Conservation (phyloP, 768 basidiomycete genomes). For the Leccinum obscurum region DNA sequence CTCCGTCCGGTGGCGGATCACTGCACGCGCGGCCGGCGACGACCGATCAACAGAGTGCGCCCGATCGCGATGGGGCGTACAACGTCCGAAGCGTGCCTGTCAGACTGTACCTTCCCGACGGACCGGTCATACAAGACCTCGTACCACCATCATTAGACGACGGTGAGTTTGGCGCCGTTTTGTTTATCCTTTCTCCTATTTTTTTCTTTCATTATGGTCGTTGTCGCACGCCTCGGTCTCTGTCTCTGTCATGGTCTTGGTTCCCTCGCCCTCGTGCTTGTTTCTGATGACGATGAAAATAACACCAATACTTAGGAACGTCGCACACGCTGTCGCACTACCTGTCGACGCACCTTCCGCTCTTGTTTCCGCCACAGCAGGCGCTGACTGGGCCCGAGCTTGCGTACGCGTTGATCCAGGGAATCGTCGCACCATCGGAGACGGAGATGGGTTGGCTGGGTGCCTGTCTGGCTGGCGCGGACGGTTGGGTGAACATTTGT, state of each 20-base stretch:
- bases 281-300: background rate
- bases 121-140: constrained; percentile 88
- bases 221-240: background rate
- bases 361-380: constrained; percentile 66
- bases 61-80: constrained; percentile 83
- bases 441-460: constrained; percentile 95
- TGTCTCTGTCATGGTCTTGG: background rate
- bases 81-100: constrained; percentile 87
- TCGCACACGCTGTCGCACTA: constrained; percentile 69
- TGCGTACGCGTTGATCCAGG: constrained; percentile 83
- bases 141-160: constrained; percentile 78
- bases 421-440: constrained; percentile 78
- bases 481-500: constrained; percentile 94
- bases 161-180: constrained; percentile 45
- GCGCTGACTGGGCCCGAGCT: constrained; percentile 44
- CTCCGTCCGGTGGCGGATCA: constrained; percentile 50
- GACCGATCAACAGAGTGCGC: constrained; percentile 50
- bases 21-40: constrained; percentile 66
- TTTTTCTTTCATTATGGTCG: background rate
- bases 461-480: constrained; percentile 86
- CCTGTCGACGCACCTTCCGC: constrained; percentile 72
- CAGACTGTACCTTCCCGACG: constrained; percentile 86
- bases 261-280: background rate
- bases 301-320: constrained; percentile 51
- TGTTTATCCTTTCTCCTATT: background rate